Percentiles rank a stretch among this genome's conserved stretches.
phyloP scores from a whole-genome alignment of 805 yeast species.

The Wickerhamiella galacta region DNA sequence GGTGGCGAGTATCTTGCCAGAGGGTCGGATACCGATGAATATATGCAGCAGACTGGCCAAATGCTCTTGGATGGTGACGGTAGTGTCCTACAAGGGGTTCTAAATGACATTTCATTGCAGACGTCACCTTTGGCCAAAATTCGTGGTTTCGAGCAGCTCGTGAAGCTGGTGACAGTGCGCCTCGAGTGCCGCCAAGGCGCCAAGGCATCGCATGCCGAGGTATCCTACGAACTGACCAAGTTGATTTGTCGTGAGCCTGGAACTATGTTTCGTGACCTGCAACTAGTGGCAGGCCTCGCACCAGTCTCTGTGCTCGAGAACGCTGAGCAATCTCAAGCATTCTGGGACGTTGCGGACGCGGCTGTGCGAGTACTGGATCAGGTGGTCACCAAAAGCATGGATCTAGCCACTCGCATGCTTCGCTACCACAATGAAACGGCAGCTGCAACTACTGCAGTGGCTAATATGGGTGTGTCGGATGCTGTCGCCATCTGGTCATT shows the following conservation, averaged over 20 bases:
- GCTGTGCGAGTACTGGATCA: constrained; percentile 15
- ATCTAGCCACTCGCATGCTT: constrained; percentile 15
- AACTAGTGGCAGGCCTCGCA: constrained; percentile 21
- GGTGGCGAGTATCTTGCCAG: constrained; percentile 15
- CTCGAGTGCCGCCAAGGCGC: constrained; percentile 3
- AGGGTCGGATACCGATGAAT: constrained; percentile 23
- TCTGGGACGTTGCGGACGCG: constrained; percentile 23
- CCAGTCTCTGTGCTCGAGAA: constrained; percentile 17
- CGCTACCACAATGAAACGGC: constrained; percentile 14
- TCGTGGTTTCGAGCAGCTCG: constrained; percentile 7
- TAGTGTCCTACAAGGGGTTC: constrained; percentile 8
- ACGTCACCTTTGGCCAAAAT: constrained; percentile 11
- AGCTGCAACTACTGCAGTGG: constrained; percentile 10
- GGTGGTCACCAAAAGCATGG: constrained; percentile 14
- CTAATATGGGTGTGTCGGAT: constrained; percentile 16
- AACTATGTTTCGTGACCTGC: constrained; percentile 22
- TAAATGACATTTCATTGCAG: constrained; percentile 11
- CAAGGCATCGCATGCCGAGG: constrained; percentile 19
- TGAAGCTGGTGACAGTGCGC: constrained; percentile 6
- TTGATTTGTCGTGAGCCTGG: constrained; percentile 18
- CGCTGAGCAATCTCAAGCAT: constrained; percentile 20
- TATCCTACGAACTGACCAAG: constrained; percentile 20
- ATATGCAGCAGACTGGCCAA: constrained; percentile 17
- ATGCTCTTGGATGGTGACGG: constrained; percentile 17
- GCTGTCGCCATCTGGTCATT: constrained; percentile 16